Percentiles rank a stretch among this genome's conserved stretches.
Evolutionary conservation across 139 green algal genomes (phyloP).

Genomic region (Coelastrella sp.): DNA sequence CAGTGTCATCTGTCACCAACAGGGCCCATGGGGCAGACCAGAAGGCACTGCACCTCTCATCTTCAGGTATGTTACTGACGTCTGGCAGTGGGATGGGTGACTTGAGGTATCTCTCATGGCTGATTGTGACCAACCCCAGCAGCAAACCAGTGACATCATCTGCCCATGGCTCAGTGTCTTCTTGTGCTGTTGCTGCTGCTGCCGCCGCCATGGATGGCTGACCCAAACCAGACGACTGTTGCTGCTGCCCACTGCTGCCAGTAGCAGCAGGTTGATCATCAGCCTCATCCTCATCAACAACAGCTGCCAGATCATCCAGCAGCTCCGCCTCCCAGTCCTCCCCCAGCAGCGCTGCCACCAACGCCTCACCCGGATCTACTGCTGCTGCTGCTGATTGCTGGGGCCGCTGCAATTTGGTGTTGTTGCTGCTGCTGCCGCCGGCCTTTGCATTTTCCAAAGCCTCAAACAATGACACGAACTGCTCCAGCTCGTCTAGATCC

Average conservation of each 20-base stretch:
- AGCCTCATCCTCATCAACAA: conserved; percentile 41
- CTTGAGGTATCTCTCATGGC: conserved; percentile 53
- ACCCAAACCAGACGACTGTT: background rate
- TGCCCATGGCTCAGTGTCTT: conserved; percentile 52
- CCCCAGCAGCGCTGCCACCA: conserved; percentile 56
- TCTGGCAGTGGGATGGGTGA: conserved; percentile 20
- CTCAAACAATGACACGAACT: conserved; percentile 55
- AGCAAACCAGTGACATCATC: conserved; percentile 65
- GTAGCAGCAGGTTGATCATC: background rate
- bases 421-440: conserved; percentile 13
- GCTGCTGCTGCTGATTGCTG: background rate
- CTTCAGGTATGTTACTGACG: conserved; percentile 38
- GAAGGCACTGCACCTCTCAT: conserved; percentile 51
- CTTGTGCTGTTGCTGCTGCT: conserved; percentile 12
- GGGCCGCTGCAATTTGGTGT: background rate
- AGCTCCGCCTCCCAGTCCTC: conserved; percentile 56
- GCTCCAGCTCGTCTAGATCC: conserved; percentile 47
- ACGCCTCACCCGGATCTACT: conserved; percentile 27
- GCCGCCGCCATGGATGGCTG: conserved; percentile 3
- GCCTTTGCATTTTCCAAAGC: conserved; percentile 48
- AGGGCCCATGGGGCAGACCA: conserved; percentile 60
- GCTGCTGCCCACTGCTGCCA: background rate
- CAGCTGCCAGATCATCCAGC: conserved; percentile 47
- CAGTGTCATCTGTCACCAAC: conserved; percentile 62
- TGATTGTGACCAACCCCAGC: conserved; percentile 60